Evolutionary conservation across 2,329 filamentous ascomycete species (phyloP), one percentile per base, ranked within the genome.

Genomic region (Dactylellina leptospora): DNA sequence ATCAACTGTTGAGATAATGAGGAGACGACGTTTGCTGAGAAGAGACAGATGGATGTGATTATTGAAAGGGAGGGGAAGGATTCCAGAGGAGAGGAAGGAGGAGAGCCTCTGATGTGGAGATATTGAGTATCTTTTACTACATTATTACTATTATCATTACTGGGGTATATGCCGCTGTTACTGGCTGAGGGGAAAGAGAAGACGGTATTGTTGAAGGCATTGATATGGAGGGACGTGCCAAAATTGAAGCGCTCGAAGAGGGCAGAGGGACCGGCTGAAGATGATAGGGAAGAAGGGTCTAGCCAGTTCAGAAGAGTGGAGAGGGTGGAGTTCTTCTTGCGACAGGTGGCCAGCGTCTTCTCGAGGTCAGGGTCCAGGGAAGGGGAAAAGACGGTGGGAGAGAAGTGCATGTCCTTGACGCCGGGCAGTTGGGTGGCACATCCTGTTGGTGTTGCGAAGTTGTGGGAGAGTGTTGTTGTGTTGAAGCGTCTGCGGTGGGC

Each of bases 191-290:
- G 30, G 11, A 70, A 63, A 28, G 58, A 58, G 20, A 71, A 71
- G 9, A 45, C 40, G 6, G 53, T 30, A 6, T 48, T 48, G 20
- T 44, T 51, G n/a, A 71, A 71, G 22, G 58, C 42, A 38, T 63
- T 71, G 30, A 71, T 44, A 20, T 71, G 66, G 1, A 59, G 44
- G 10, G 58, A 53, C 2, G 56, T 33, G 5, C 51, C 58, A 28
- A 63, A 63, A 10, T 54, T 54, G 58, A 71, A 71, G 10, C 45
- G 50, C 40, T 71, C 66, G 16, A 71, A 71, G 16, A 71, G 58
- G 1, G 51, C 40, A 5, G 58, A 51, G 13, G 30, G 11, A 9
- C 55, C 18, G 4, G 27, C n/a, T 23, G 44, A 6, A 4, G 44
- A 51, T 9, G 51, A 47, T 11, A 27, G 5, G 2, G 58, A 58